Conservation (phyloP, 805 yeast species). For the Sugiyamaella floridensis region DNA sequence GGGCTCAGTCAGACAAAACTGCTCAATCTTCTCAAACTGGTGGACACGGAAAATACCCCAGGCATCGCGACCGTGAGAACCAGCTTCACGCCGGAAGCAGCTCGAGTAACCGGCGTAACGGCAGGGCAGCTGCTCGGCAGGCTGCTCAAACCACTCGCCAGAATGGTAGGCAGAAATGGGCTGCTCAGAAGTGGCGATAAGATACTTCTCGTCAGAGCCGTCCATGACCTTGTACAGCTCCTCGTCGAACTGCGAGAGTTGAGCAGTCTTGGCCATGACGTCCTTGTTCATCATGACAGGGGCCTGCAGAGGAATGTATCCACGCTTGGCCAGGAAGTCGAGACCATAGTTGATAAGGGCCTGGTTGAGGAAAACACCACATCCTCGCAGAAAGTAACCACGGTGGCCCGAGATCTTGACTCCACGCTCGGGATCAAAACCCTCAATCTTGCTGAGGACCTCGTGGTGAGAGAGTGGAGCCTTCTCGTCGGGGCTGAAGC, state of each 20-base stretch:
- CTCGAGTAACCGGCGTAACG: conserved; percentile 97
- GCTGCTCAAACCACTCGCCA: conserved; percentile 97
- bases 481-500: conserved; percentile 53
- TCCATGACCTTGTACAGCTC: conserved; percentile 95
- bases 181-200: conserved; percentile 98
- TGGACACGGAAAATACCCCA: conserved; percentile 99
- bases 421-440: conserved; percentile 98
- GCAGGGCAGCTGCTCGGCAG: conserved; percentile 91
- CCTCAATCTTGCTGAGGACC: conserved; percentile 86
- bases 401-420: conserved; percentile 97
- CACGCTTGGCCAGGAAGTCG: conserved; percentile 67
- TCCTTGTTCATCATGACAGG: conserved; percentile 99
- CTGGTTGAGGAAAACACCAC: conserved; percentile 96
- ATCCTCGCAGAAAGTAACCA: conserved; percentile 91
- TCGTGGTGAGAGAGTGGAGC: conserved; percentile 94
- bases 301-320: conserved; percentile 88
- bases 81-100: conserved; percentile 99
- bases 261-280: conserved; percentile 98
- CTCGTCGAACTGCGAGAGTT: conserved; percentile 95
- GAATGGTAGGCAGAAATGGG: conserved; percentile 98
- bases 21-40: conserved; percentile 97
- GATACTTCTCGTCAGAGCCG: conserved; percentile 95
- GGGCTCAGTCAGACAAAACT: conserved; percentile 92
- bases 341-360: conserved; percentile 96
- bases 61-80: conserved; percentile 98